Conservation (phyloP, 768 basidiomycete species). For the Xerocomellus amylosporus region DNA sequence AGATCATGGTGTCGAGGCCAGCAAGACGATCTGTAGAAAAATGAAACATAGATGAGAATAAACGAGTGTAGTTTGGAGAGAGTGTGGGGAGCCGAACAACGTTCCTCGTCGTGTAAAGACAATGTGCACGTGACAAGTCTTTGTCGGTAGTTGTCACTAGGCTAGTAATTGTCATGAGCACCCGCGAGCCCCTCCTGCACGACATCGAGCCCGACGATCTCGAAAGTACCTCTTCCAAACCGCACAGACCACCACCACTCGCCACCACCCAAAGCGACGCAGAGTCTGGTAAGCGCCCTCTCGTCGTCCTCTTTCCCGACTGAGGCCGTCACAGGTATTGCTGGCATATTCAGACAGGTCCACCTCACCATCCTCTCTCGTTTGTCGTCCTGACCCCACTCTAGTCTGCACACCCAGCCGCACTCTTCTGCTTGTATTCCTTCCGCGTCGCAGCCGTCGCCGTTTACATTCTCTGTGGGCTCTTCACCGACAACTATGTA, state of each 20-base stretch:
- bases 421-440: conserved; percentile 84
- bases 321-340: conserved; percentile 46
- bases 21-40: conserved; percentile 42
- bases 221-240: conserved; percentile 28
- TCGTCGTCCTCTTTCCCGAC: conserved; percentile 1
- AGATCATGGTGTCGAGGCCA: conserved; percentile 41
- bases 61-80: conserved; percentile 13
- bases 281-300: conserved; percentile 58
- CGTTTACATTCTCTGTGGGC: conserved; percentile 91
- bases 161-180: conserved; percentile 43
- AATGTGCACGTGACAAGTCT: conserved; percentile 18
- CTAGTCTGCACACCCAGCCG: conserved; percentile 77
- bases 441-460: conserved; percentile 87
- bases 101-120: conserved; percentile 9
- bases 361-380: conserved; percentile 6
- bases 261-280: conserved; percentile 62
- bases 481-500: conserved; percentile 88
- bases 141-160: no score
- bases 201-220: conserved; percentile 88
- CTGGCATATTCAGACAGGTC: conserved; percentile 78
- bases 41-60: conserved; percentile 30
- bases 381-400: conserved; percentile 11
- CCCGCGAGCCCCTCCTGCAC: conserved; percentile 62
- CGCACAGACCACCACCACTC: conserved; percentile 40
- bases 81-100: not conserved